These are phyloP conservation scores for Isabelozyma rhagii DNA, from an alignment of 805 yeast species.

Conservation along the genomic window DNA sequence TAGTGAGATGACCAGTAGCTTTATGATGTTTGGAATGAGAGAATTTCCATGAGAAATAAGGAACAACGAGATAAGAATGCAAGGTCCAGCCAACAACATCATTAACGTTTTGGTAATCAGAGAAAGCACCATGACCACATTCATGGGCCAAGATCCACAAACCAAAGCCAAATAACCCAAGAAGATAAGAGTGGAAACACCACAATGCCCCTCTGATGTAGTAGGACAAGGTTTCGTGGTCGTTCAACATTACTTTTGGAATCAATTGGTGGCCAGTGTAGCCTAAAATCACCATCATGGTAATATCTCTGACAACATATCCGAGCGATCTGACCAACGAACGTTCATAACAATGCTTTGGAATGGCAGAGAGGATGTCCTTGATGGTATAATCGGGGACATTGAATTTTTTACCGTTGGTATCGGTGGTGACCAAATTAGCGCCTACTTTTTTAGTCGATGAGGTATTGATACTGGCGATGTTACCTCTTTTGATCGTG, in stretches of 20 bases:
- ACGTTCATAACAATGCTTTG: constrained; percentile 60
- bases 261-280: constrained; percentile 40
- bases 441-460: constrained; percentile 1
- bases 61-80: constrained; percentile 56
- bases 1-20: constrained; percentile 58
- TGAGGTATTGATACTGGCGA: constrained; percentile 5
- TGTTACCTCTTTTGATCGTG: constrained; percentile 8
- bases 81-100: constrained; percentile 60
- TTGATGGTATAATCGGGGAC: constrained; percentile 64
- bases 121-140: constrained; percentile 64
- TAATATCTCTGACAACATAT: constrained; percentile 53
- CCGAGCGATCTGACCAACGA: constrained; percentile 45
- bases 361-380: constrained; percentile 56
- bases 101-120: constrained; percentile 50
- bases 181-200: constrained; percentile 34
- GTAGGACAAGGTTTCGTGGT: constrained; percentile 13
- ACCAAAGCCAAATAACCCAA: constrained; percentile 54
- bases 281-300: constrained; percentile 41
- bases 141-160: constrained; percentile 63
- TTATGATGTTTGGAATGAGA: constrained; percentile 62
- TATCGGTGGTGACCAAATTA: constrained; percentile 41
- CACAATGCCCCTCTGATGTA: constrained; percentile 39
- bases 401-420: constrained; percentile 51
- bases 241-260: constrained; percentile 32
- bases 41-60: constrained; percentile 62